Evolutionary conservation across 2,329 filamentous ascomycete genomes (phyloP).

Genomic region (Tolypocladium album): DNA sequence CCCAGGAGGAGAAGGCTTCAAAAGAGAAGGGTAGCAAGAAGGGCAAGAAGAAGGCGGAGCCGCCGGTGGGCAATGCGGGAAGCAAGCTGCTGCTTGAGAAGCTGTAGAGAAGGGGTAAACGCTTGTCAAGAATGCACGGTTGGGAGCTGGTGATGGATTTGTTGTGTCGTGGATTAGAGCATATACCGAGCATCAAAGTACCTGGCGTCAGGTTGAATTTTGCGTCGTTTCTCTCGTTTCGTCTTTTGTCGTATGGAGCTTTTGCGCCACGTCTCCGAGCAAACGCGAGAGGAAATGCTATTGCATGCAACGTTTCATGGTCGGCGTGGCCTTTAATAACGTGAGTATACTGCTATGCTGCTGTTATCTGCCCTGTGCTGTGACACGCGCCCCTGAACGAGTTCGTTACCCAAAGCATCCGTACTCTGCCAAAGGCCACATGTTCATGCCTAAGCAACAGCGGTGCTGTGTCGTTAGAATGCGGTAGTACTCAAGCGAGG

Average conservation of each 20-base stretch:
- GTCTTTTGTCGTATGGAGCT: neutral
- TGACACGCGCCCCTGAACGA: neutral
- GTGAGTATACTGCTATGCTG: neutral
- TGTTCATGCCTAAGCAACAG: neutral
- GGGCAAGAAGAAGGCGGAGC: conserved; percentile 30
- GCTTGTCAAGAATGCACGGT: neutral
- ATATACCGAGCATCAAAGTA: conserved; percentile 1
- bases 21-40: conserved; percentile 31
- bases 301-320: neutral
- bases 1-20: conserved; percentile 31
- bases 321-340: neutral
- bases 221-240: neutral
- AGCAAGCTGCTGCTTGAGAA: conserved; percentile 50
- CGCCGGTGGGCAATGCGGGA: conserved; percentile 49
- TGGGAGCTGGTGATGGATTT: neutral
- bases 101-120: conserved; percentile 20
- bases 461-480: no score
- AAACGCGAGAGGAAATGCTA: neutral
- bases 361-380: neutral
- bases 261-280: neutral
- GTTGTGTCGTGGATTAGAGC: neutral
- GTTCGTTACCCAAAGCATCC: neutral
- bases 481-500: neutral
- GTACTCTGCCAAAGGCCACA: neutral
- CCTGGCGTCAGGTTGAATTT: neutral